Evolutionary conservation across 108 stramenopile genomes (phyloP).

Genomic region (Fragilariopsis cylindrus): DNA sequence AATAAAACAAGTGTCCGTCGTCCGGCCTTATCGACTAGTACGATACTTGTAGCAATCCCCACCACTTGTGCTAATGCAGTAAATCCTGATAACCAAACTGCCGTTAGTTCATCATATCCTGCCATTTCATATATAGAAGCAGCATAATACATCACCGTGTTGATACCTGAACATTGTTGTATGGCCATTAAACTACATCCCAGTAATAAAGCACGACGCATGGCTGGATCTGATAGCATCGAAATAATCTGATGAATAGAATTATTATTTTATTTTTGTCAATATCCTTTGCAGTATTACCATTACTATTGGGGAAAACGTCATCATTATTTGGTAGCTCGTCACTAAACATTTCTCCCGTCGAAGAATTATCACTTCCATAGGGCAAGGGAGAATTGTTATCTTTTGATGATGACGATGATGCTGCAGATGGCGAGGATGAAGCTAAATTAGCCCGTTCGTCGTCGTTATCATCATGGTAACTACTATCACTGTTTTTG

Average conservation of each 20-base stretch:
- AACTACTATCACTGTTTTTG: too few species aligned
- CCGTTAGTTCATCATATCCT: slow-evolving; percentile 69
- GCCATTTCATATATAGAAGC: slow-evolving; percentile 85
- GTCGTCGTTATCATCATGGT: background rate
- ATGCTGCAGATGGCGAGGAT: background rate
- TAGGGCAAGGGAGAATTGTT: background rate
- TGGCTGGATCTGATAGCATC: slow-evolving; percentile 50
- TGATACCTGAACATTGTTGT: slow-evolving; percentile 89
- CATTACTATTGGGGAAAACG: too few species aligned
- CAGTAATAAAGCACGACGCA: slow-evolving; percentile 62
- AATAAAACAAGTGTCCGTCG: slow-evolving; percentile 63
- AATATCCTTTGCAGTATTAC: too few species aligned
- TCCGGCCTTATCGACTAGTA: slow-evolving; percentile 72
- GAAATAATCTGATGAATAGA: slow-evolving; percentile 9
- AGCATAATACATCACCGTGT: slow-evolving; percentile 93
- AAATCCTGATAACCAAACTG: slow-evolving; percentile 73
- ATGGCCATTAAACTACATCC: slow-evolving; percentile 87
- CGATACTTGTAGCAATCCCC: slow-evolving; percentile 66
- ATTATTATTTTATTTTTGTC: too few species aligned
- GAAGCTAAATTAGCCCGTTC: background rate
- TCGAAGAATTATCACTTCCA: background rate
- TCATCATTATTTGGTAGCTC: too few species aligned
- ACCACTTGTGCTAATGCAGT: slow-evolving; percentile 82
- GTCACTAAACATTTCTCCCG: background rate
- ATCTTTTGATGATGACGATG: background rate